phyloP scores from a whole-genome alignment of 176 grass and related monocot genomes.

The Aegilops sharonensis region DNA sequence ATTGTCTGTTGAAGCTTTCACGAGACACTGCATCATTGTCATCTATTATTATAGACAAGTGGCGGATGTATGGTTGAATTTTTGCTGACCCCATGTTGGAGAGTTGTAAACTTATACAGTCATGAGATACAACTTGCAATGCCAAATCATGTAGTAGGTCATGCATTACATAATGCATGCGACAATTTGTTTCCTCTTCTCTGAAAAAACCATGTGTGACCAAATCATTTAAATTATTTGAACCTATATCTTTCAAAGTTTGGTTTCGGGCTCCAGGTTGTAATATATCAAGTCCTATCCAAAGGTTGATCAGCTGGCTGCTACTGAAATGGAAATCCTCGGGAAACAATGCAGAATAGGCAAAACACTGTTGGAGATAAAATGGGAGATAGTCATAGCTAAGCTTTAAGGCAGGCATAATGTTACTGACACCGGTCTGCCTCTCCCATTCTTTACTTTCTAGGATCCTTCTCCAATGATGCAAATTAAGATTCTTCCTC shows the following conservation, averaged over 20 bases:
- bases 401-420: too few species aligned
- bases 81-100: too few species aligned
- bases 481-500: not conserved
- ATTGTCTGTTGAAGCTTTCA: not conserved
- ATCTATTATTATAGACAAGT: not conserved
- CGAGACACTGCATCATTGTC: not conserved
- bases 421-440: not conserved
- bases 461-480: conserved; percentile 12
- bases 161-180: not conserved
- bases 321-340: too few species aligned
- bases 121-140: too few species aligned
- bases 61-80: too few species aligned
- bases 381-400: too few species aligned
- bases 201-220: not conserved
- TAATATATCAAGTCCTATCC: too few species aligned
- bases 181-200: not conserved
- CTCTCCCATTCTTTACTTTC: conserved; percentile 18
- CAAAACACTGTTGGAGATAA: too few species aligned
- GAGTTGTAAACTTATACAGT: too few species aligned
- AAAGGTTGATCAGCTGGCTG: too few species aligned
- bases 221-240: not conserved
- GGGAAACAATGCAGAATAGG: too few species aligned
- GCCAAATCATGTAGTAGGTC: not conserved
- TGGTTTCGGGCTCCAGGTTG: too few species aligned
- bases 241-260: not conserved